Percentiles rank a stretch among this genome's conserved stretches.
Evolutionary conservation across 2,329 filamentous ascomycete genomes (phyloP).

Genomic region (Magnaporthiopsis poae): DNA sequence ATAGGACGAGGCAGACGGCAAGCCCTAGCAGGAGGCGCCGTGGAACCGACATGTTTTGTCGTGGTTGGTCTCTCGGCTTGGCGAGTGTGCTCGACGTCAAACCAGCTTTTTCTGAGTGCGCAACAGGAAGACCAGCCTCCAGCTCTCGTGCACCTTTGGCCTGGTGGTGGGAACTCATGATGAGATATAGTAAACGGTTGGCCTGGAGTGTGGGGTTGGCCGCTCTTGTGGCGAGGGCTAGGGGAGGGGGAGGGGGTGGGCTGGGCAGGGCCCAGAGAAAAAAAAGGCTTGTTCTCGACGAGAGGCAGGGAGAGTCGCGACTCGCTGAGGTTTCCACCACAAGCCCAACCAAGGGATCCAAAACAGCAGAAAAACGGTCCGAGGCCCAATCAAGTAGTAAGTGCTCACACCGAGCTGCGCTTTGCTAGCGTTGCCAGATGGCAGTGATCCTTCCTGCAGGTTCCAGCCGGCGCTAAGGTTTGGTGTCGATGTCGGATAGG

Average conservation of each 20-base stretch:
- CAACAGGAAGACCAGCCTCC: slow-evolving; percentile 8
- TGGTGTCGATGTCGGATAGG: background rate
- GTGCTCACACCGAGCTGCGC: too few species aligned
- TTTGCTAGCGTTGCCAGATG: background rate
- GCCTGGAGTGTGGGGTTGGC: background rate
- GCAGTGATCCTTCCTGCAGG: background rate
- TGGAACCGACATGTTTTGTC: slow-evolving; percentile 6
- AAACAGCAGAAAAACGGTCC: background rate
- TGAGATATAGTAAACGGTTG: background rate
- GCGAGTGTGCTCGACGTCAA: background rate
- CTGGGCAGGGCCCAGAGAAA: background rate
- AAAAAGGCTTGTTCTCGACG: background rate
- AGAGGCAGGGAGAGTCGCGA: background rate
- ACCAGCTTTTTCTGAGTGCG: slow-evolving; percentile 5
- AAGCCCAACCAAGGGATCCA: background rate
- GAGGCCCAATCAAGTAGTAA: background rate
- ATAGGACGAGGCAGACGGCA: slow-evolving; percentile 4
- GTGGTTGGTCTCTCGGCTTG: background rate
- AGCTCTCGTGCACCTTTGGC: slow-evolving; percentile 3
- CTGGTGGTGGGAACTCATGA: background rate
- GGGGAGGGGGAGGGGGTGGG: background rate
- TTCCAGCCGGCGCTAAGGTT: background rate
- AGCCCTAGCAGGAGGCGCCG: slow-evolving; percentile 7
- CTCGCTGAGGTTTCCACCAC: background rate
- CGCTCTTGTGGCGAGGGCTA: background rate